Evolutionary conservation across 805 yeast species (phyloP).

Genomic region (Ogataea zsoltii): DNA sequence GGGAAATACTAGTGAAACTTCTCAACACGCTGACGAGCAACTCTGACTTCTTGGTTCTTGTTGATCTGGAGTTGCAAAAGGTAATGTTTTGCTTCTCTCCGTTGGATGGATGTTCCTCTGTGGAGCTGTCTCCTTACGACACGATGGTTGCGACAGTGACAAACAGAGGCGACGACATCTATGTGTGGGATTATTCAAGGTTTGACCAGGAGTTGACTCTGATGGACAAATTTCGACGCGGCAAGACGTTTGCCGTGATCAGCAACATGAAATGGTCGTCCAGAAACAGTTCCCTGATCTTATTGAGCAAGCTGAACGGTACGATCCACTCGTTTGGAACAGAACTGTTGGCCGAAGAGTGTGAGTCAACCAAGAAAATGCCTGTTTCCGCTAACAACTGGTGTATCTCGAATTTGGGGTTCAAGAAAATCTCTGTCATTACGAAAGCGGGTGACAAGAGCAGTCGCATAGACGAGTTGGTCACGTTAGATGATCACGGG

Average conservation of each 20-base stretch:
- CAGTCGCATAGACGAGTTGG: slow-evolving; percentile 15
- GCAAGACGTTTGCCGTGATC: slow-evolving; percentile 60
- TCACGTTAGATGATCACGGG: slow-evolving; percentile 29
- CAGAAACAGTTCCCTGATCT: slow-evolving; percentile 45
- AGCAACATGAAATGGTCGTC: slow-evolving; percentile 54
- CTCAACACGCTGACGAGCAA: slow-evolving; percentile 31
- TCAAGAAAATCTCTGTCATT: slow-evolving; percentile 19
- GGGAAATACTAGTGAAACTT: slow-evolving; percentile 29
- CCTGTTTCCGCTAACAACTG: slow-evolving; percentile 27
- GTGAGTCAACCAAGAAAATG: not conserved
- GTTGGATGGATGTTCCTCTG: slow-evolving; percentile 59
- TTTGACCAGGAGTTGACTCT: slow-evolving; percentile 51
- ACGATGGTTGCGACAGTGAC: slow-evolving; percentile 54
- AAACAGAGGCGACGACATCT: slow-evolving; percentile 60
- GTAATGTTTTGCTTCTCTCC: slow-evolving; percentile 50
- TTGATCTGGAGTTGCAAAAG: slow-evolving; percentile 46
- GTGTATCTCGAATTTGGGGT: slow-evolving; percentile 43
- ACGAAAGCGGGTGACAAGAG: not conserved
- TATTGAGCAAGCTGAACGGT: slow-evolving; percentile 55
- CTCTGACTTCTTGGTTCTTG: slow-evolving; percentile 41
- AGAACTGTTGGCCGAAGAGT: slow-evolving; percentile 30
- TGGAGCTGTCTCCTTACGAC: slow-evolving; percentile 65
- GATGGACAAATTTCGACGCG: slow-evolving; percentile 59
- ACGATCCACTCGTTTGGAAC: slow-evolving; percentile 64
- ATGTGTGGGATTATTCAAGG: slow-evolving; percentile 62